A percentile compares a stretch with the other conserved stretches of the same genome.
These are phyloP conservation scores for Sordariomycetes sp. DNA, from an alignment of 2,329 filamentous ascomycete genomes.

Conservation along the genomic window DNA sequence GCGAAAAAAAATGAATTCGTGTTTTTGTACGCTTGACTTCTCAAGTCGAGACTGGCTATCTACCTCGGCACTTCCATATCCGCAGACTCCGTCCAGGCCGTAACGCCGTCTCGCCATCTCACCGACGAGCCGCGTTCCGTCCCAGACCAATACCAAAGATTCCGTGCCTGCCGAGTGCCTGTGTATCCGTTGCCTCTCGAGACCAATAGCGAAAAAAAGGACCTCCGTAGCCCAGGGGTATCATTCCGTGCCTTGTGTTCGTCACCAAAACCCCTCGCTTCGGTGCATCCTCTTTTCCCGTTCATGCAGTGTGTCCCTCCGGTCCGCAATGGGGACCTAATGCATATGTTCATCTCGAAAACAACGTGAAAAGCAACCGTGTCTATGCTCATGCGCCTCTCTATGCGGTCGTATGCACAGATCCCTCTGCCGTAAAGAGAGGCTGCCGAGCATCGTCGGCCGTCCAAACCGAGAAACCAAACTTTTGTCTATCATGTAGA, in stretches of 20 bases:
- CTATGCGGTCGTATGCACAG: constrained; percentile 5
- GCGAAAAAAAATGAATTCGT: not conserved
- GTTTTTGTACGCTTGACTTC: constrained; percentile 8
- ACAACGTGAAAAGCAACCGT: constrained; percentile 16
- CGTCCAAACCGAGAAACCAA: constrained; percentile 47
- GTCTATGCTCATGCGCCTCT: constrained; percentile 5
- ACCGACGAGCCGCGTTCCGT: not conserved
- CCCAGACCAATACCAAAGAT: not conserved
- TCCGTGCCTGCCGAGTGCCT: constrained; percentile 5
- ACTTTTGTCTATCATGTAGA: constrained; percentile 48
- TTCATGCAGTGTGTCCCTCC: not conserved
- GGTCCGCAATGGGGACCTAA: constrained; percentile 10
- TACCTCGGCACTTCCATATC: not conserved
- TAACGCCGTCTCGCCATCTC: not conserved
- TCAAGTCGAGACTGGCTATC: constrained; percentile 5
- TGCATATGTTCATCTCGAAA: constrained; percentile 16
- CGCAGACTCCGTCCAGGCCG: not conserved
- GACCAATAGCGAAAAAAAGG: constrained; percentile 4
- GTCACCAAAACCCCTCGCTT: not conserved
- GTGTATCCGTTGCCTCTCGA: constrained; percentile 3
- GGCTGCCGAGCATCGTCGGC: constrained; percentile 12
- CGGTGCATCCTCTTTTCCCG: not conserved
- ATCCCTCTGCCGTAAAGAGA: constrained; percentile 5
- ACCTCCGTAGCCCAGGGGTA: constrained; percentile 3
- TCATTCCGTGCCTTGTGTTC: not conserved